Evolutionary conservation across 176 grass and related monocot species (phyloP), one percentile per base, ranked within the genome.

Genomic region (Musa beccarii): DNA sequence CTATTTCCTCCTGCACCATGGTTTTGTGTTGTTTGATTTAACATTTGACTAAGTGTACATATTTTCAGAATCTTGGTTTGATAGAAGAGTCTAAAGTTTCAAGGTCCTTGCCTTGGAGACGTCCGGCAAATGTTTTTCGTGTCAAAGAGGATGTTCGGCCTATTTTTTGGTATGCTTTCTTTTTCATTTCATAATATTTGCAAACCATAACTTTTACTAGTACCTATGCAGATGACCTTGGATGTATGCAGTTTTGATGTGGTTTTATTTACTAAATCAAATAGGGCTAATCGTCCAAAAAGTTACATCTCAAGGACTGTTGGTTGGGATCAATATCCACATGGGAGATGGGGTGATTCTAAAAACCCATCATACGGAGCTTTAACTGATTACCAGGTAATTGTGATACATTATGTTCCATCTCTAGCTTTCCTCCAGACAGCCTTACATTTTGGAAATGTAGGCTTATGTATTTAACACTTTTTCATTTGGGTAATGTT

Each of bases 211-310:
- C 7, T 19, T 69, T 49, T 50, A 5, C n/a, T 49, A 3, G 28
- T n/a, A 11, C 34, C 34, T 22, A 24, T 66, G 1, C 3, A 25
- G 20, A 19, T 17, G 66, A 49, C n/a, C 11, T 29, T 49, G 17
- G 34, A 0, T 50, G 28, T 50, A 69, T 70, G 1, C 15, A 51
- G 15, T 21, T 13, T n/a, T 76, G 14, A 63, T 64, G 17, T 57
- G 16, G 43, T 21, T 72, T 72, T 73, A 10, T 69, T 20, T 65
- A 7, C 9, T 75, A 61, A 70, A 84, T 52, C 68, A 15, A 86
- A 66, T 73, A 96, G 92, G 92, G 92, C 92, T 80, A 96, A 96
- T 76, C 83, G 92, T 78, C 92, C 92, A 73, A 96, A 96, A 82
- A 96, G 92, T 74, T 96, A 96, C 72, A 91, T 96, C 78, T 72